phyloP scores from a whole-genome alignment of 495 filamentous ascomycete genomes.

The Aspergillus panamensis region DNA sequence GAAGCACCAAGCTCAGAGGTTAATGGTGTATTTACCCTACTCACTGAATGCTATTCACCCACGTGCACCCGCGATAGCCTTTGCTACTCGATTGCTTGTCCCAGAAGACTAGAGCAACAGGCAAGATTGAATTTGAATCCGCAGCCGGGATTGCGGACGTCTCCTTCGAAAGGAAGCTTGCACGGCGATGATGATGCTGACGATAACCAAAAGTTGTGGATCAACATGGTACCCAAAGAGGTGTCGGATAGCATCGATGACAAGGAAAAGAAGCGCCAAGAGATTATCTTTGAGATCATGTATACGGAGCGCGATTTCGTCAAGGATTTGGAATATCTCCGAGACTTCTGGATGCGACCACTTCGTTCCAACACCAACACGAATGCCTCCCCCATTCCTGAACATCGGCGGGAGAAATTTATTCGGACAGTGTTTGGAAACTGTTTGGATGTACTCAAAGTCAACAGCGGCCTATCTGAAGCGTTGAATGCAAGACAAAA shows the following conservation, averaged over 20 bases:
- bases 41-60: constrained; percentile 97
- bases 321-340: constrained; percentile 96
- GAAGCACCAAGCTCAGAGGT: constrained; percentile 76
- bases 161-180: constrained; percentile 75
- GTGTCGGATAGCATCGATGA: constrained; percentile 84
- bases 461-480: constrained; percentile 84
- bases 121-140: constrained; percentile 88
- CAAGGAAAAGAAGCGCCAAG: constrained; percentile 93
- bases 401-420: constrained; percentile 81
- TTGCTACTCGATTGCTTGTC: constrained; percentile 98
- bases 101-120: constrained; percentile 90
- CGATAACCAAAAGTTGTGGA: constrained; percentile 98
- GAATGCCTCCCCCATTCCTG: constrained; percentile 79
- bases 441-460: constrained; percentile 86
- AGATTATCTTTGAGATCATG: constrained; percentile 97
- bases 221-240: constrained; percentile 96
- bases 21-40: constrained; percentile 92
- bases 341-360: constrained; percentile 98
- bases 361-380: constrained; percentile 63
- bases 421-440: constrained; percentile 95
- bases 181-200: constrained; percentile 74
- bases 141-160: constrained; percentile 78
- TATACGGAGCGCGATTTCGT: constrained; percentile 99
- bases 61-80: constrained; percentile 92
- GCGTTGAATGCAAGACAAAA: constrained; percentile 86